Base-by-base conservation (phyloP, 352 stramenopile species). In the Hyaloperonospora arabidopsidis region DNA sequence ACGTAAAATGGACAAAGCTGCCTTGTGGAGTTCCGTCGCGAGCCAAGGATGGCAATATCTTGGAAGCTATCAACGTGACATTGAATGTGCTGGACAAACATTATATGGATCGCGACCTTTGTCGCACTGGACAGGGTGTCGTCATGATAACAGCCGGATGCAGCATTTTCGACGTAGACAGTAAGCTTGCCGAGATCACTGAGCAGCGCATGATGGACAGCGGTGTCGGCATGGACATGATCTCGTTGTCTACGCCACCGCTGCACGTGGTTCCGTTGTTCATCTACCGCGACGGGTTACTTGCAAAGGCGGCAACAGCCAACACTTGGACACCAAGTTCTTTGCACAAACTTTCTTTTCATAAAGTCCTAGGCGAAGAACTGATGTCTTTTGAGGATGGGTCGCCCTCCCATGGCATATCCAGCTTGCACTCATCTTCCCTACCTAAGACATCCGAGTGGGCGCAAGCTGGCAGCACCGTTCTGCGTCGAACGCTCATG, bases 201-300 rank as follows among this genome's bases (percentile, higher is more conserved):
- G 98, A 98, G 67, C 95, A 98, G 65, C 76, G 97, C 19, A 99
- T 99, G 95, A 98, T 99, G 94, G 96, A 99, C 76, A 98, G 97
- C 65, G 97, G 95, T 1, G 97, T 99, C 57, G 97, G 97, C 6
- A 98, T 97, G 72, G 97, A 99, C 67, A 98, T 98, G 87, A 86
- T 99, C 21, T 89, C 79, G 11, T 48, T 99, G 1, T 84, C 90
- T 6, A 84, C 96, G 17, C 96, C 96, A 5, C 96, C 97, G 19
- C 67, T 99, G 18, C 96, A 99, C 63, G 89, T 97, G 12, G 93
- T 96, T n/a, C 97, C 97, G 17, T 87, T 99, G 44, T 99, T 99
- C 61, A 91, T 98, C 18, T 97, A 87, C 50, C 39, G 45, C n/a
- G 63, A 52, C 32, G 21, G 34, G 8, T 32, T 38, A n/a, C 34